These are phyloP conservation scores for Senna tora DNA, from an alignment of 306 rosid species.

Conservation along the genomic window DNA sequence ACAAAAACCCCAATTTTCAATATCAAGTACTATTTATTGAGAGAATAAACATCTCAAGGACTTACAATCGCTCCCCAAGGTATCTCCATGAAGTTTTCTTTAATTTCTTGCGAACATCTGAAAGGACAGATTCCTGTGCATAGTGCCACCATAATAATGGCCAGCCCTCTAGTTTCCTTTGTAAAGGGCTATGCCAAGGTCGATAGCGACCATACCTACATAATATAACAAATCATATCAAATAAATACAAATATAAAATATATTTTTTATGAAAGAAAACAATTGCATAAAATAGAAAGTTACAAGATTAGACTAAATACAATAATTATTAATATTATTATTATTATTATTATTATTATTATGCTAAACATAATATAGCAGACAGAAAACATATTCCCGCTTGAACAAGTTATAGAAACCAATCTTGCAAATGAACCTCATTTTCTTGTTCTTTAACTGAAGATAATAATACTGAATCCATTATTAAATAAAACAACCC, in stretches of 20 bases:
- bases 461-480: no score
- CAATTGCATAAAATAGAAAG: slow-evolving; percentile 6
- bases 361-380: neutral
- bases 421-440: neutral
- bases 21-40: slow-evolving; percentile 12
- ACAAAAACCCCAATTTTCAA: neutral
- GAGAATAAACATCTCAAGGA: slow-evolving; percentile 19
- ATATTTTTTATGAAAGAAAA: neutral
- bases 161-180: slow-evolving; percentile 70
- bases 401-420: neutral
- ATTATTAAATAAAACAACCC: no score
- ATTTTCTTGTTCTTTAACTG: neutral
- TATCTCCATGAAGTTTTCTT: slow-evolving; percentile 93
- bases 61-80: slow-evolving; percentile 86
- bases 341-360: neutral
- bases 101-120: slow-evolving; percentile 76
- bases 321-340: neutral
- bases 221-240: slow-evolving; percentile 29
- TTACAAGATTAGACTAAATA: slow-evolving; percentile 21
- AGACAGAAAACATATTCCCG: neutral
- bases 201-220: slow-evolving; percentile 92
- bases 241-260: slow-evolving; percentile 16
- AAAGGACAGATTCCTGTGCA: slow-evolving; percentile 86
- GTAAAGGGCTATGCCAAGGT: slow-evolving; percentile 75
- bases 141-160: slow-evolving; percentile 88